Conservation (phyloP, 345 rosid genomes). For the Iberis pinnata region DNA sequence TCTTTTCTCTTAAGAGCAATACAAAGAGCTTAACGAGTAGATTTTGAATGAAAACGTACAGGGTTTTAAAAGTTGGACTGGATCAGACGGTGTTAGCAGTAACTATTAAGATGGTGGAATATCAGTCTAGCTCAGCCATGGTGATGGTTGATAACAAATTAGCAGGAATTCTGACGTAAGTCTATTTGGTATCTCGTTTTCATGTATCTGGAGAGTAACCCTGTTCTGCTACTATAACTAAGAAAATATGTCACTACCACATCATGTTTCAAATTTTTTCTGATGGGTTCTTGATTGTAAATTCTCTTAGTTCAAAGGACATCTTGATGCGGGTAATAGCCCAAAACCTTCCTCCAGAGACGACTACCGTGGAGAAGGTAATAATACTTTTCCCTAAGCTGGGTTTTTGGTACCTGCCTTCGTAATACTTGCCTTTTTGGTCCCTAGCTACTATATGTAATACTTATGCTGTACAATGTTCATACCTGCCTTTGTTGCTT, state of each 20-base stretch:
- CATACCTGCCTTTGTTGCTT: background rate
- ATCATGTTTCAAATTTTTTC: too few relatives aligned
- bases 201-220: background rate
- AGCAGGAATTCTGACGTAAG: constrained; percentile 87
- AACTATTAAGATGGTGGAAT: constrained; percentile 83
- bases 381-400: too few relatives aligned
- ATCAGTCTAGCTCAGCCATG: constrained; percentile 58
- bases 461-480: too few relatives aligned
- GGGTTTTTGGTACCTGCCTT: too few relatives aligned
- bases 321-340: constrained; percentile 91
- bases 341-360: constrained; percentile 59
- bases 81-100: constrained; percentile 65
- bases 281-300: background rate
- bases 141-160: constrained; percentile 72
- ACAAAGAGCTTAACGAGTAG: constrained; percentile 12
- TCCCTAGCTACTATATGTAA: background rate
- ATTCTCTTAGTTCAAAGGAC: constrained; percentile 73
- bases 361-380: constrained; percentile 86
- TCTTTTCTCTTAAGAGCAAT: background rate
- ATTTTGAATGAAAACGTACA: constrained; percentile 34
- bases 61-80: constrained; percentile 71
- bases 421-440: too few relatives aligned
- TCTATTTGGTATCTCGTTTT: background rate
- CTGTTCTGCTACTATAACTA: background rate
- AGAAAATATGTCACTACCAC: too few relatives aligned